These are phyloP conservation scores for Tricholoma matsutake DNA, from an alignment of 768 basidiomycete genomes.

Conservation along the genomic window DNA sequence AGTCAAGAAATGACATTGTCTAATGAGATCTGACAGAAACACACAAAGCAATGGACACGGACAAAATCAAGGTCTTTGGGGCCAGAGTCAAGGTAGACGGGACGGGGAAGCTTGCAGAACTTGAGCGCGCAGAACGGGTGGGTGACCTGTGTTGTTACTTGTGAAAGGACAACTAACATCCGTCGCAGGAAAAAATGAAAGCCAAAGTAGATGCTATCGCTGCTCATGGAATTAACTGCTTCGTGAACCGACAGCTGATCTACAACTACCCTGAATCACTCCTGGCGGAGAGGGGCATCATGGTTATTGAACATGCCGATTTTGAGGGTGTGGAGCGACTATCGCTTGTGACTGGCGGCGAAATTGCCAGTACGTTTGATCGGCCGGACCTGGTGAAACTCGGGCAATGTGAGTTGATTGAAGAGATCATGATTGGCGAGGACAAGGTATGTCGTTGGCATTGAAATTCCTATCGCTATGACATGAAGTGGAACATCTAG, in stretches of 20 bases:
- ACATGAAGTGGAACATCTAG: slow-evolving; percentile 38
- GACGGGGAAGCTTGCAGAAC: slow-evolving; percentile 95
- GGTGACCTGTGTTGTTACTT: slow-evolving; percentile 16
- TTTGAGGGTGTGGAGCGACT: slow-evolving; percentile 98
- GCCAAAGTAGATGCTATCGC: slow-evolving; percentile 95
- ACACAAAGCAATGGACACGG: slow-evolving; percentile 92
- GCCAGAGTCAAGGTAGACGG: slow-evolving; percentile 94
- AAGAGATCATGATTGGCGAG: slow-evolving; percentile 99
- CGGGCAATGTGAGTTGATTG: slow-evolving; percentile 90
- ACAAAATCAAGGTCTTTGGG: slow-evolving; percentile 99
- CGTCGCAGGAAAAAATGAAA: slow-evolving; percentile 96
- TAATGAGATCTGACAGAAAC: not conserved
- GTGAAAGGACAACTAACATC: not conserved
- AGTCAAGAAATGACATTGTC: slow-evolving; percentile 23
- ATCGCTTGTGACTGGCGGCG: slow-evolving; percentile 95
- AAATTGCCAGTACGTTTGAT: slow-evolving; percentile 95
- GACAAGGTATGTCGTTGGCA: slow-evolving; percentile 68
- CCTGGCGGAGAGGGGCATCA: slow-evolving; percentile 90
- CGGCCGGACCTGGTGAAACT: slow-evolving; percentile 89
- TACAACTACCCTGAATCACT: slow-evolving; percentile 99
- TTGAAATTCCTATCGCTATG: not conserved
- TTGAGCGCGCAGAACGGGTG: slow-evolving; percentile 92
- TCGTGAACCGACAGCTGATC: slow-evolving; percentile 97
- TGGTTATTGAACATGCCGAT: slow-evolving; percentile 98
- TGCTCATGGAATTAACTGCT: slow-evolving; percentile 91